phyloP scores from a whole-genome alignment of 441 rosid genomes.

The Erodium chrysanthum region DNA sequence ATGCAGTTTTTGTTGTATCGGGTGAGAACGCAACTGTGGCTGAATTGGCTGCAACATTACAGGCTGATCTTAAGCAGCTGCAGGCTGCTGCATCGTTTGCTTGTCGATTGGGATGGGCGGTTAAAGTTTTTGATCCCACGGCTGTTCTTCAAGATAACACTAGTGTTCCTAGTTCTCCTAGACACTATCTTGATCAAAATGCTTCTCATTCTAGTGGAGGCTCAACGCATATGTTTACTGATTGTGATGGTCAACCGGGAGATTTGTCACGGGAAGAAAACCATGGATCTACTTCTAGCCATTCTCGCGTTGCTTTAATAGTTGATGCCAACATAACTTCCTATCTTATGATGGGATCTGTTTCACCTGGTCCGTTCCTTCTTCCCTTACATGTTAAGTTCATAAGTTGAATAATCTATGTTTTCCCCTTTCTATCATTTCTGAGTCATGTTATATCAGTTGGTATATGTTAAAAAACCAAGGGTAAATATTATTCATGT shows the following conservation, averaged over 20 bases:
- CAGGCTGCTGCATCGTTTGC: slow-evolving; percentile 99
- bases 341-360: slow-evolving; percentile 99
- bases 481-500: neutral
- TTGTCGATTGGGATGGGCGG: slow-evolving; percentile 98
- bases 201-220: slow-evolving; percentile 37
- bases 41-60: slow-evolving; percentile 90
- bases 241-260: slow-evolving; percentile 55
- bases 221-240: slow-evolving; percentile 36
- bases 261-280: slow-evolving; percentile 44
- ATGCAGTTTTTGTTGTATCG: slow-evolving; percentile 97
- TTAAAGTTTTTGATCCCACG: slow-evolving; percentile 74
- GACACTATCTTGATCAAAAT: slow-evolving; percentile 57
- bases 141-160: slow-evolving; percentile 66
- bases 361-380: slow-evolving; percentile 72
- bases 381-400: neutral
- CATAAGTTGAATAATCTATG: slow-evolving; percentile 1
- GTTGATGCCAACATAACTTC: slow-evolving; percentile 99
- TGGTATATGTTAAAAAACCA: neutral
- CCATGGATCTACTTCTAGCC: slow-evolving; percentile 39
- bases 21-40: slow-evolving; percentile 95
- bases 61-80: slow-evolving; percentile 88
- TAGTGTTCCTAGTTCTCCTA: slow-evolving; percentile 45
- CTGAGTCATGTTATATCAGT: neutral
- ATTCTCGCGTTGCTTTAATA: slow-evolving; percentile 77
- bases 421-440: neutral